Conservation (phyloP, 768 basidiomycete species). For the Pisolithus tinctorius region DNA sequence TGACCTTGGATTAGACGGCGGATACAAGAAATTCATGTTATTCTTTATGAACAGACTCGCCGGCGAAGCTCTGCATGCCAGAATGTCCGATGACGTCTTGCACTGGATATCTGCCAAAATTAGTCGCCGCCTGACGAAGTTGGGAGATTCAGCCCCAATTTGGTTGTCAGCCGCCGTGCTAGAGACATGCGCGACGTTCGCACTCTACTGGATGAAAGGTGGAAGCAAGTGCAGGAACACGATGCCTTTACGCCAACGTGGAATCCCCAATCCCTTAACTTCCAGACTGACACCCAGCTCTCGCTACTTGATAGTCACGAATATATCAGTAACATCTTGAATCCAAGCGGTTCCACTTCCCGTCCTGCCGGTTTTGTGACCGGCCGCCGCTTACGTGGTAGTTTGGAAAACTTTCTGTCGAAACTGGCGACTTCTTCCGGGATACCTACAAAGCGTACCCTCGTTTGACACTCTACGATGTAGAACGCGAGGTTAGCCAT, state of each 20-base stretch:
- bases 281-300: conserved; percentile 25
- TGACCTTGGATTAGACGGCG: conserved; percentile 14
- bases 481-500: conserved; percentile 28
- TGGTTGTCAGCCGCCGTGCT: conserved; percentile 4
- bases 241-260: conserved; percentile 21
- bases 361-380: not conserved
- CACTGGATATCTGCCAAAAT: conserved; percentile 17
- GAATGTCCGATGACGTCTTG: conserved; percentile 15
- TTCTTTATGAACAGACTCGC: conserved; percentile 28
- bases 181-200: conserved; percentile 9
- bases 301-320: conserved; percentile 24
- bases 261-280: conserved; percentile 19
- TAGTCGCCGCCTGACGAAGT: conserved; percentile 8
- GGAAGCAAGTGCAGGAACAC: conserved; percentile 23
- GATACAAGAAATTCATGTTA: conserved; percentile 41
- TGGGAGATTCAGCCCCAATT: not conserved
- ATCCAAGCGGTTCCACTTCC: conserved; percentile 5
- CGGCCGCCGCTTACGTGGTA: conserved; percentile 5
- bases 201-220: conserved; percentile 24
- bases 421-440: conserved; percentile 10
- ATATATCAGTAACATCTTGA: conserved; percentile 21
- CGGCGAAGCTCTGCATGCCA: conserved; percentile 10
- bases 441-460: conserved; percentile 6
- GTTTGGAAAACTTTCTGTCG: conserved; percentile 13
- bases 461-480: conserved; percentile 26